Evolutionary conservation across 2,329 filamentous ascomycete species (phyloP).

Genomic region (Fusarium sp.): DNA sequence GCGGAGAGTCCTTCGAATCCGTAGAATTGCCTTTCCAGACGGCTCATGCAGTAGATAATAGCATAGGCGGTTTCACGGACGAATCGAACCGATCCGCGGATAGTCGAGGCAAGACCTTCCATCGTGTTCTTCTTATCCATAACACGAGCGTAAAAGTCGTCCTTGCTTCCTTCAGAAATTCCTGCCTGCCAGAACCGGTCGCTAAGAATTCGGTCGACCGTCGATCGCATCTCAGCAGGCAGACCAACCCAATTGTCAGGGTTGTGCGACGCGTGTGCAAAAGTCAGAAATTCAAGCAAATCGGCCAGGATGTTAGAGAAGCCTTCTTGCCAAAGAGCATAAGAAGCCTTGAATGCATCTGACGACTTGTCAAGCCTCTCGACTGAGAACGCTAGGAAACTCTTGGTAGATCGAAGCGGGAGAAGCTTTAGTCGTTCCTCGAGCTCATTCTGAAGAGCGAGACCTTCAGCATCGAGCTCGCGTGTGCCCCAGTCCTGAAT

Average conservation of each 20-base stretch:
- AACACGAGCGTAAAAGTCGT: conserved; percentile 95
- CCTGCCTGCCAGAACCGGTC: conserved; percentile 99
- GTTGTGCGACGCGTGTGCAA: conserved; percentile 94
- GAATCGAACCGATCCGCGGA: conserved; percentile 88
- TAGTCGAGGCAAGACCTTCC: conserved; percentile 94
- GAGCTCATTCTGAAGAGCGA: conserved; percentile 82
- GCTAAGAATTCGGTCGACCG: conserved; percentile 87
- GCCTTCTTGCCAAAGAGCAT: conserved; percentile 85
- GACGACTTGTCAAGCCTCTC: conserved; percentile 86
- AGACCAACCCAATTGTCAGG: conserved; percentile 85
- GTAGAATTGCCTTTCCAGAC: conserved; percentile 90
- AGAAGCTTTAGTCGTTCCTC: conserved; percentile 82
- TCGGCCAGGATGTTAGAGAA: conserved; percentile 88
- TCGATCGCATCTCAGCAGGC: conserved; percentile 79
- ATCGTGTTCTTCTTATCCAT: conserved; percentile 89
- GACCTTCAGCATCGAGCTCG: conserved; percentile 83
- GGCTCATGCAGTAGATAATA: conserved; percentile 93
- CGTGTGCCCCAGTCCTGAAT: conserved; percentile 87
- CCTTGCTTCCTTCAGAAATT: conserved; percentile 94
- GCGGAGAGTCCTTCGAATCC: conserved; percentile 87
- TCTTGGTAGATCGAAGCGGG: conserved; percentile 89
- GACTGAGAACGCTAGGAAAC: conserved; percentile 91
- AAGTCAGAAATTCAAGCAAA: conserved; percentile 86
- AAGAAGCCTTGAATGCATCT: conserved; percentile 80
- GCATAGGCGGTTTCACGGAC: conserved; percentile 95